phyloP scores from a whole-genome alignment of 768 basidiomycete species.

The Dictyophora rubrovolvata region DNA sequence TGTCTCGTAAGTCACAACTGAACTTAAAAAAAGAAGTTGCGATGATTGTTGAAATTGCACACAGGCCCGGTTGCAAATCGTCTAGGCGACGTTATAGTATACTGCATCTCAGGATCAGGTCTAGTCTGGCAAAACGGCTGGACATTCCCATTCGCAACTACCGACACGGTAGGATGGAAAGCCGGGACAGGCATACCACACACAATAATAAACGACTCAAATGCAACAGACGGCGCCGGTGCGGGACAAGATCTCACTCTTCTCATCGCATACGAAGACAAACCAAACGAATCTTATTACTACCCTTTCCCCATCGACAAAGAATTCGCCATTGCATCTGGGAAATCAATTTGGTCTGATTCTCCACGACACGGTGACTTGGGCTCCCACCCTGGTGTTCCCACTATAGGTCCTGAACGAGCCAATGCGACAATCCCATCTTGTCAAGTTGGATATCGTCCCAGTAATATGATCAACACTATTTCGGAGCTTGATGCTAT shows the following conservation, averaged over 20 bases:
- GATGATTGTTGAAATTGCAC: background rate
- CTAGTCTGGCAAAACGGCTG: slow-evolving; percentile 7
- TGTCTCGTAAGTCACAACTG: background rate
- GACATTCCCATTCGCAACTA: slow-evolving; percentile 4
- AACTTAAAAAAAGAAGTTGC: background rate
- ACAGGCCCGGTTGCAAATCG: slow-evolving; percentile 7
- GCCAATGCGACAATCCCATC: slow-evolving; percentile 6
- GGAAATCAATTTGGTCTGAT: slow-evolving; percentile 9
- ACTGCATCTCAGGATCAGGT: slow-evolving; percentile 7
- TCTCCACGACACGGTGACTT: slow-evolving; percentile 12
- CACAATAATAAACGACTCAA: slow-evolving; percentile 16
- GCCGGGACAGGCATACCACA: slow-evolving; percentile 15
- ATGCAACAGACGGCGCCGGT: background rate
- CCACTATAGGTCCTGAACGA: slow-evolving; percentile 4
- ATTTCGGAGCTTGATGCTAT: slow-evolving; percentile 5
- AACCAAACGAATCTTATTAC: slow-evolving; percentile 1
- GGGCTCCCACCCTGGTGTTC: slow-evolving; percentile 13
- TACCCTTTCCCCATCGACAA: slow-evolving; percentile 9
- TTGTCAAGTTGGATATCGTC: slow-evolving; percentile 5
- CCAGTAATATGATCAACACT: slow-evolving; percentile 12
- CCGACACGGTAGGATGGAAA: slow-evolving; percentile 15
- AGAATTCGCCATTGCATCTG: background rate
- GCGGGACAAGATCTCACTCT: slow-evolving; percentile 11
- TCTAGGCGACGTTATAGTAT: slow-evolving; percentile 1
- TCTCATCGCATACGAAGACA: slow-evolving; percentile 11